A percentile compares a stretch with the other conserved stretches of the same genome.
Evolutionary conservation across 257 asterid genomes (phyloP).

Genomic region (Solanum peruvianum): DNA sequence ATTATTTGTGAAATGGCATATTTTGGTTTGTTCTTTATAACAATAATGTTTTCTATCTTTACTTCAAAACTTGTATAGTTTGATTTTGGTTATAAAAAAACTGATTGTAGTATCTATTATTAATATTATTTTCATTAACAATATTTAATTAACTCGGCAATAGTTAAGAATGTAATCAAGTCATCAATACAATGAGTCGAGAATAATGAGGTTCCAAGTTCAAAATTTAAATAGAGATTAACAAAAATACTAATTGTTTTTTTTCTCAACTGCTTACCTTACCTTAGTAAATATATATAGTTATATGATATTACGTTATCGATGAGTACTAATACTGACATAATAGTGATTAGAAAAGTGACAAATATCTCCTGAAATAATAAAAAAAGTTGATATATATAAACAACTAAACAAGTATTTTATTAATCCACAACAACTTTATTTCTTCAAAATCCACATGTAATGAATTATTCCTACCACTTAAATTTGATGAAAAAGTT

Average conservation of each 20-base stretch:
- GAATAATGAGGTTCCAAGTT: not conserved
- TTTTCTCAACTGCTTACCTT: not conserved
- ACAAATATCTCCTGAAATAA: not conserved
- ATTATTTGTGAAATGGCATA: not conserved
- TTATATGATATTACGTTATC: not conserved
- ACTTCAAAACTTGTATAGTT: not conserved
- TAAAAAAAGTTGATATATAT: not conserved
- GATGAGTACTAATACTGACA: not conserved
- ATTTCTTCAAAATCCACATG: not conserved
- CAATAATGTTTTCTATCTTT: too few species aligned
- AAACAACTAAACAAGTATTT: not conserved
- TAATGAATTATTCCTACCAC: not conserved
- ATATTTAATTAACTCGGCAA: fast-evolving
- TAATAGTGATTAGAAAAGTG: not conserved
- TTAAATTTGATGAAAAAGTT: not conserved
- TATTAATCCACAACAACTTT: not conserved
- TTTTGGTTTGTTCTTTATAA: too few species aligned
- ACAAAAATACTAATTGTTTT: not conserved
- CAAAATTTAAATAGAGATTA: not conserved
- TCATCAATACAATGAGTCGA: not conserved
- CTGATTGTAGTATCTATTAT: not conserved
- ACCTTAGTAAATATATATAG: not conserved
- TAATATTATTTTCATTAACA: not conserved
- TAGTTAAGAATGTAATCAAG: not conserved
- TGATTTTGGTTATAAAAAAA: not conserved